Base-by-base conservation (phyloP, 495 filamentous ascomycete genomes). In the Talaromyces liani region DNA sequence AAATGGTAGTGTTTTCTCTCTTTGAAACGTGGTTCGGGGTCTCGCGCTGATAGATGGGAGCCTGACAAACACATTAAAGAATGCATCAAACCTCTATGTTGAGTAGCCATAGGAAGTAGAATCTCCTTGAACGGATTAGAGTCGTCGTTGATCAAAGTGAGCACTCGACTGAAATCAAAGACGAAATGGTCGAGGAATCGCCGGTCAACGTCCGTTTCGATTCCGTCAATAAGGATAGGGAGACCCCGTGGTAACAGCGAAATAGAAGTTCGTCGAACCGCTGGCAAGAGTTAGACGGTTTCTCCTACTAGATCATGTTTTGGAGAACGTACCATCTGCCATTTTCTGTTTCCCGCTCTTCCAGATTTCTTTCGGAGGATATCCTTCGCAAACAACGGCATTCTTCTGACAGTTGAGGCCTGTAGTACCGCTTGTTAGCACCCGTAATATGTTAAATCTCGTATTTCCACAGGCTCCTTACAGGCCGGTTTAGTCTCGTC, bases 391-490 rank as follows among this genome's bases (percentile, higher is more conserved):
- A 10, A 91, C 85, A 53, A 96, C 90, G 24, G 91, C 90, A 73
- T 96, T 97, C 78, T 96, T 96, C 78, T 93, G 87, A 71, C 92
- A 97, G 70, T 94, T 93, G 66, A 91, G 79, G 74, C 91, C 91
- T 86, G 73, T 75, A 58, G 49, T 14, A 45, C 24, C 51, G n/a
- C 18, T 9, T 2, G 25, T 62, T 53, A 62, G 60, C 36, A 9
- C 41, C 45, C 34, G 10, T 9, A n/a, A 29, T 34, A 9, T 41
- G n/a, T 14, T 16, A 6, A 58, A 5, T 3, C 8, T n/a, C 31
- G 24, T 6, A 22, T n/a, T n/a, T n/a, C n/a, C 54, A 2, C 45
- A 27, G 54, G 14, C 25, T 20, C 10, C 60, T 62, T 62, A 88
- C 88, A 96, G 68, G 84, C 79, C 61, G 92, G 92, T 69, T 93